Evolutionary conservation across 805 yeast species (phyloP), one percentile per base, ranked within the genome.

Genomic region (Priceomyces fermenticarens): DNA sequence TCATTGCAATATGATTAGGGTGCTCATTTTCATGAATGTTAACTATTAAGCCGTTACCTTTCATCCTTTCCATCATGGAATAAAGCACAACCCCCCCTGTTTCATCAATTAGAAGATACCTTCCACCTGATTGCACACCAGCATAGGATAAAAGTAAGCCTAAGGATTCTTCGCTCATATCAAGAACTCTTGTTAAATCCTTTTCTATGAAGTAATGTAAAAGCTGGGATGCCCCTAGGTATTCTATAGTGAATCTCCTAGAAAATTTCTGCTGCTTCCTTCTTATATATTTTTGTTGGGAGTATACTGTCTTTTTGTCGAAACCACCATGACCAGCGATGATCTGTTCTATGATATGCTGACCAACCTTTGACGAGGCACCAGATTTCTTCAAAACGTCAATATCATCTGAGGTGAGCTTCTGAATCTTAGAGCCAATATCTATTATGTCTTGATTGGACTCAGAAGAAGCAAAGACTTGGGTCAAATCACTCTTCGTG

Each of bases 11-110:
- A 20, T 83, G 65, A 56, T 90, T 90, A 2, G 96, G 82, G 57
- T 91, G 97, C 60, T 93, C 99, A 61, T 88, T 88, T 57, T 93
- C 99, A 63, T 93, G 97, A 1, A 83, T 70, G 14, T 88, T 73
- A 2, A 88, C 72, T 33, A 93, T 79, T 3, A 71, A 57, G 9
- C 83, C 83, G 39, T 78, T 67, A 10, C 96, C 96, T 45, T 80
- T 81, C 91, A 95, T 87, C 57, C 97, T 73, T 59, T 93, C 99
- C 63, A 93, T 58, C 74, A 93, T 71, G 3, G 95, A 88, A 45
- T 86, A 86, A 4, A 86, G 77, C 1, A 93, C 58, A n/a, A 91
- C 73, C 5, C 98, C 97, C 26, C 96, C 90, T n/a, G 96, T 85
- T 56, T 93, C 99, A 56, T 93, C 99, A 40, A 88, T 73, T 3